Percentiles rank a stretch among this genome's conserved stretches.
phyloP scores from a whole-genome alignment of 805 yeast genomes.

The Wickerhamomyces queroliae region DNA sequence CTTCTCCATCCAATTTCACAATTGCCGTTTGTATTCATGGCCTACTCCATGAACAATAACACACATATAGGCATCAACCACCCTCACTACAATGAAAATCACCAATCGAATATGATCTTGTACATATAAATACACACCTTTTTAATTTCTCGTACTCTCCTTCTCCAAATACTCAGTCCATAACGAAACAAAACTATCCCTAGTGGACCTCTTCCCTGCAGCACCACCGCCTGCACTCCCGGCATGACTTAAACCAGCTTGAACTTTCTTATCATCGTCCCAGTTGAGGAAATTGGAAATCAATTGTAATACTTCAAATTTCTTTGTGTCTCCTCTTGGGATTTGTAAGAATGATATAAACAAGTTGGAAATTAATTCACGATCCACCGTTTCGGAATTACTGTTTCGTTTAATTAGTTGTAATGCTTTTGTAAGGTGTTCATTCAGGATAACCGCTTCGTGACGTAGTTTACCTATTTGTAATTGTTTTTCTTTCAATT shows the following conservation, averaged over 20 bases:
- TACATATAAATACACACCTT: neutral
- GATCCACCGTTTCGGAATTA: conserved; percentile 74
- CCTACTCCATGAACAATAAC: no score
- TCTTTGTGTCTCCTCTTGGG: conserved; percentile 91
- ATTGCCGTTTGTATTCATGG: no score
- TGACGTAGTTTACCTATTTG: conserved; percentile 88
- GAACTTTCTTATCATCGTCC: conserved; percentile 75
- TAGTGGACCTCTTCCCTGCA: conserved; percentile 23
- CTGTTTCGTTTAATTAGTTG: conserved; percentile 76
- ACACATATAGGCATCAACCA: no score
- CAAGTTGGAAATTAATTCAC: conserved; percentile 82
- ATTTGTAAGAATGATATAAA: conserved; percentile 78
- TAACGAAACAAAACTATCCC: conserved; percentile 59
- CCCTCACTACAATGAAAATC: no score
- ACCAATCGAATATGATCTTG: neutral
- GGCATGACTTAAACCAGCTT: conserved; percentile 60
- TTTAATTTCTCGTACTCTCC: conserved; percentile 40
- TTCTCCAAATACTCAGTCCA: conserved; percentile 81
- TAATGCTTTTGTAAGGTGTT: conserved; percentile 90
- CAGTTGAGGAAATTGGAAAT: conserved; percentile 80
- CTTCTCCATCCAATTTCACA: no score
- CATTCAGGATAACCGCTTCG: conserved; percentile 89
- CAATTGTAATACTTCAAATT: conserved; percentile 84
- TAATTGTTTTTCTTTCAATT: conserved; percentile 63
- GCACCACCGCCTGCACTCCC: conserved; percentile 17